A percentile compares a stretch with the other conserved stretches of the same genome.
Evolutionary conservation across 2,329 filamentous ascomycete species (phyloP).

Genomic region (Fusarium sp.): DNA sequence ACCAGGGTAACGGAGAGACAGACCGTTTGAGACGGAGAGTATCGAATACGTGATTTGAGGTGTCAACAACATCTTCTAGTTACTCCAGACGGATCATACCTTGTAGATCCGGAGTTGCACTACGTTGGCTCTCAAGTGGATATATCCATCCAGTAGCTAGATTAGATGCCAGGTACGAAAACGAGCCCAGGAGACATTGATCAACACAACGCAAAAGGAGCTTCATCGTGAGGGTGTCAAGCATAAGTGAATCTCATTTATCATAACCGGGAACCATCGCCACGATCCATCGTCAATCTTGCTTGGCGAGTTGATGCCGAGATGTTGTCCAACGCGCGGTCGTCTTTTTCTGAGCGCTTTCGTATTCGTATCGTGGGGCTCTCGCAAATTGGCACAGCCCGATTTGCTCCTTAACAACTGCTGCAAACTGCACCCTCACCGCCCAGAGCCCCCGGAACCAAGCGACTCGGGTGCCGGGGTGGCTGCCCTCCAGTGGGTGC

Average conservation of each 20-base stretch:
- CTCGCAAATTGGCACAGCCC: constrained; percentile 30
- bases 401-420: constrained; percentile 27
- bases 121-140: not conserved
- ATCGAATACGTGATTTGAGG: not conserved
- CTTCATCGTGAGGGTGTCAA: not conserved
- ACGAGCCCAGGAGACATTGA: not conserved
- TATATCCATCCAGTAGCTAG: not conserved
- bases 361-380: constrained; percentile 48
- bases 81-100: not conserved
- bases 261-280: not conserved
- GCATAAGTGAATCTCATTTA: not conserved
- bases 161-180: constrained; percentile 1
- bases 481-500: not conserved
- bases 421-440: constrained; percentile 34
- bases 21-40: not conserved
- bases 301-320: constrained; percentile 7
- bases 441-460: constrained; percentile 20
- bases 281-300: not conserved
- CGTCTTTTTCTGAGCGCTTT: constrained; percentile 44
- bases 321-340: not conserved
- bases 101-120: not conserved
- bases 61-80: not conserved
- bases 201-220: not conserved
- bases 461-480: constrained; percentile 22
- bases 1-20: not conserved